Evolutionary conservation across 176 grass and related monocot species (phyloP).

Genomic region (Rhynchospora tenuis): DNA sequence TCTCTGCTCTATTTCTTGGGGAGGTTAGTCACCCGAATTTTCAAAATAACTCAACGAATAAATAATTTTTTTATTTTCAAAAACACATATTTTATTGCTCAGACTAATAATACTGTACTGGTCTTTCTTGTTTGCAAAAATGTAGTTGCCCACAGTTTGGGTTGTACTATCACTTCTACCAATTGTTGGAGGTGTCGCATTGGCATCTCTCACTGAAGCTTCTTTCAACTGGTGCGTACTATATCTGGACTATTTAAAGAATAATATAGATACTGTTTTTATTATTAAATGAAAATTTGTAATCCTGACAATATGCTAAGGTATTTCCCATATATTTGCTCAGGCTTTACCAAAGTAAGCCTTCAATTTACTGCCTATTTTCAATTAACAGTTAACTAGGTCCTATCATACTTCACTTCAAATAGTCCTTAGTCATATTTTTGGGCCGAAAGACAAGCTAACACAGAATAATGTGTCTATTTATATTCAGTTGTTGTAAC

Average conservation of each 20-base stretch:
- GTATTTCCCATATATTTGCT: neutral
- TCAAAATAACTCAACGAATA: neutral
- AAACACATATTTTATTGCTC: neutral
- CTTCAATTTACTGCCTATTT: neutral
- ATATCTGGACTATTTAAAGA: neutral
- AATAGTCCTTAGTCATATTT: neutral
- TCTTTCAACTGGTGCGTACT: conserved; percentile 81
- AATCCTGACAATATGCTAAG: neutral
- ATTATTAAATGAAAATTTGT: neutral
- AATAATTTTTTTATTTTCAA: neutral
- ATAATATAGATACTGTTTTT: neutral
- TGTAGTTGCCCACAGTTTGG: conserved; percentile 78
- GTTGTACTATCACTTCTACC: conserved; percentile 73
- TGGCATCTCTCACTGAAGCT: conserved; percentile 91
- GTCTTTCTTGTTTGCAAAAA: neutral
- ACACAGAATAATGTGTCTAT: neutral
- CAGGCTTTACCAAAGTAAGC: neutral
- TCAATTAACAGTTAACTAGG: neutral
- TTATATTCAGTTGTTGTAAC: neutral
- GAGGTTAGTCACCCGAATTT: conserved; percentile 34
- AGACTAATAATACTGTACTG: neutral
- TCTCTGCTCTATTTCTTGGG: conserved; percentile 70
- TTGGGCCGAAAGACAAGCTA: neutral
- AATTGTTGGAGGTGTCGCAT: conserved; percentile 90
- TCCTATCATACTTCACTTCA: neutral